Base-by-base conservation (phyloP, 495 filamentous ascomycete genomes). In the Xylaria acuta region DNA sequence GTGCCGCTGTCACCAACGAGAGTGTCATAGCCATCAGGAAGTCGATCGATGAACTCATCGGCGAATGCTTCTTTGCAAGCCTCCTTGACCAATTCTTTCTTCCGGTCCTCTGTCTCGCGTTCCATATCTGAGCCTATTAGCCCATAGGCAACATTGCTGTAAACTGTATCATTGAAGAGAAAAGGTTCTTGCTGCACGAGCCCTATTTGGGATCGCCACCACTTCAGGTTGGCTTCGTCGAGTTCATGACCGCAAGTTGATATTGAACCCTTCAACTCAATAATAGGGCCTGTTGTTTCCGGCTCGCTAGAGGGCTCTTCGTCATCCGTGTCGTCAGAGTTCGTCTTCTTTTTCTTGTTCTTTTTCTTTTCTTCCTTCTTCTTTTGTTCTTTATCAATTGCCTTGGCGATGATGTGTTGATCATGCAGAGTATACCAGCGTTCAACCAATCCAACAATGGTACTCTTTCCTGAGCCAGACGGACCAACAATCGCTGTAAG, bases 401-500 rank as follows among this genome's bases (percentile, higher is more conserved):
- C 78, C 77, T 85, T 84, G 7, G 81, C 83, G n/a, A 86, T 85
- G 40, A 83, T 75, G 63, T 84, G 78, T 74, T 86, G 84, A 41
- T 85, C 81, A 25, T 81, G 76, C 45, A 97, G 91, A 40, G 93
- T 89, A 76, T 99, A 99, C 86, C 97, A 98, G 2, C 95, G 89
- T 77, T 98, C 94, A 49, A 98, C 88, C 9, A 99, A 83, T 0
- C 94, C 95, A 34, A 98, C 92, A 22, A 98, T 92, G 0, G 95
- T 98, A 73, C 91, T 94, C 82, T 99, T 99, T 45, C 95, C 92
- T 53, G 92, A 93, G 20, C 92, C 92, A 22, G 93, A 94, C 14
- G 94, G 89, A 11, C 95, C 92, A 51, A 97, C 93, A 62, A 98
- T 86, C n/a, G 95, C 94, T 34, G 93, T 93, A 49, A 94, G 92